phyloP scores from a whole-genome alignment of 768 basidiomycete genomes.

The Lactarius hengduanensis region DNA sequence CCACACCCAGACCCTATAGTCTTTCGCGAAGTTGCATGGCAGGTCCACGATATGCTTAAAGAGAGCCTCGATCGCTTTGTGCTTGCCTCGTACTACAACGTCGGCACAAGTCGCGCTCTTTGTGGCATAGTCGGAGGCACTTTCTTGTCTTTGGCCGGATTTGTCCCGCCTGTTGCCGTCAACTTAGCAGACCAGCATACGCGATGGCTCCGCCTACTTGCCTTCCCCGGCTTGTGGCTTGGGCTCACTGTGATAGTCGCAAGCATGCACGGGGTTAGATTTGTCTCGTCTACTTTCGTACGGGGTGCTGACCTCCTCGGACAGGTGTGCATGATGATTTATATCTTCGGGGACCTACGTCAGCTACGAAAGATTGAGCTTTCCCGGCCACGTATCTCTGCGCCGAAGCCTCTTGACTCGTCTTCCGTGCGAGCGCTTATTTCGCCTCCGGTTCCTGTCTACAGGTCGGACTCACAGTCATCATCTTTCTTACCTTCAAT shows the following conservation, averaged over 20 bases:
- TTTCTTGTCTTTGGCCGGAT: constrained; percentile 48
- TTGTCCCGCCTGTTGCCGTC: constrained; percentile 36
- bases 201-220: constrained; percentile 57
- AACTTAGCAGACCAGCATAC: constrained; percentile 48
- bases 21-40: constrained; percentile 58
- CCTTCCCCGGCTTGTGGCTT: constrained; percentile 69
- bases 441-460: constrained; percentile 20
- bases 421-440: constrained; percentile 19
- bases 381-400: constrained; percentile 62
- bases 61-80: constrained; percentile 67
- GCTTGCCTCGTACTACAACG: constrained; percentile 63
- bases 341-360: constrained; percentile 75
- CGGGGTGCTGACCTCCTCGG: not conserved
- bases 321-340: constrained; percentile 66
- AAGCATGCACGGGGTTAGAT: constrained; percentile 61
- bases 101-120: constrained; percentile 65
- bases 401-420: constrained; percentile 34
- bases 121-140: constrained; percentile 68
- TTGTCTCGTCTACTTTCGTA: not conserved
- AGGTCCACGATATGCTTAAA: constrained; percentile 58
- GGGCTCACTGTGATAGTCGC: constrained; percentile 61
- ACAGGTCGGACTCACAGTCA: constrained; percentile 18
- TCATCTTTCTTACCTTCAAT: constrained; percentile 23
- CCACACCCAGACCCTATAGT: constrained; percentile 63
- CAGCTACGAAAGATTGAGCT: constrained; percentile 79